Evolutionary conservation across 2,329 filamentous ascomycete genomes (phyloP).

Genomic region (Phaeoacremonium minimum): DNA sequence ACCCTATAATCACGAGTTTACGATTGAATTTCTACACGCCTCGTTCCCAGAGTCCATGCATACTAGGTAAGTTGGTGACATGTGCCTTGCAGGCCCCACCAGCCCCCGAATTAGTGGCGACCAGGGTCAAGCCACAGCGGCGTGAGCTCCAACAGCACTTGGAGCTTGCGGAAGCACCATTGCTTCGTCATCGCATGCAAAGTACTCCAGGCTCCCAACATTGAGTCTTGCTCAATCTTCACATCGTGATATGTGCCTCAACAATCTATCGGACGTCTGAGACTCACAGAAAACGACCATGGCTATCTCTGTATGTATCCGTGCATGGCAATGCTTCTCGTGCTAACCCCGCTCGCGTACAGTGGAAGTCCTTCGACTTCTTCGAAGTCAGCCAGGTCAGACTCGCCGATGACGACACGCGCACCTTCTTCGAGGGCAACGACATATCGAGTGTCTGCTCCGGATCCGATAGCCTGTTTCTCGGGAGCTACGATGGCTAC

Average conservation of each 20-base stretch:
- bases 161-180: background rate
- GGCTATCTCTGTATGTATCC: slow-evolving; percentile 7
- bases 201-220: no score
- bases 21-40: no score
- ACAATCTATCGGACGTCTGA: slow-evolving; percentile 1
- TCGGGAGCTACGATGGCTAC: slow-evolving; percentile 79
- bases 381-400: slow-evolving; percentile 89
- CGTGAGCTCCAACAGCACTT: background rate
- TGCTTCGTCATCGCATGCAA: slow-evolving; percentile 1
- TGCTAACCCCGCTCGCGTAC: background rate
- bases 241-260: slow-evolving; percentile 1
- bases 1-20: no score
- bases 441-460: slow-evolving; percentile 81
- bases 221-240: no score
- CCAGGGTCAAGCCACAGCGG: background rate
- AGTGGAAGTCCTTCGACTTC: slow-evolving; percentile 99
- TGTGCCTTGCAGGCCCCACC: no score
- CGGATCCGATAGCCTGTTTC: slow-evolving; percentile 83
- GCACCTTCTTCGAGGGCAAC: slow-evolving; percentile 74
- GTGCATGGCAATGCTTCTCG: no score
- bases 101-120: no score
- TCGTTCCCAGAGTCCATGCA: no score
- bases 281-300: slow-evolving; percentile 4
- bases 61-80: no score
- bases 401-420: slow-evolving; percentile 73